phyloP scores from a whole-genome alignment of 139 green algal species.

The Astrephomene gubernaculifera region DNA sequence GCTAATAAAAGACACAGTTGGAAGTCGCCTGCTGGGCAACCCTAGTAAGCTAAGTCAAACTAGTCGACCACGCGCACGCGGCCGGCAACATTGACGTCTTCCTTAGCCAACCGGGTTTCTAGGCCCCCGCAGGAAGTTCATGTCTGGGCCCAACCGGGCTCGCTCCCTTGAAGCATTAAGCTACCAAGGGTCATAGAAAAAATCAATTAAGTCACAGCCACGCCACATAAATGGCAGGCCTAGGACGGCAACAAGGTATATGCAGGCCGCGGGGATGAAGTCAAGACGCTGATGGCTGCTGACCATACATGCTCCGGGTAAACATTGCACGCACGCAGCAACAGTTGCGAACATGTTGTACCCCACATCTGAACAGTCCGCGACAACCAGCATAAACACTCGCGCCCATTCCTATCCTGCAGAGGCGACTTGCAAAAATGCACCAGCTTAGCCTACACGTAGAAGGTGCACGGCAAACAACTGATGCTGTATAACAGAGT shows the following conservation, averaged over 20 bases:
- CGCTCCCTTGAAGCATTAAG: not conserved
- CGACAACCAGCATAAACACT: not conserved
- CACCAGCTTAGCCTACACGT: conserved; percentile 21
- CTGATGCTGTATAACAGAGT: conserved; percentile 26
- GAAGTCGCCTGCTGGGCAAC: conserved; percentile 17
- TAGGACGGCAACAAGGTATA: not conserved
- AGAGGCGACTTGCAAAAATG: conserved; percentile 25
- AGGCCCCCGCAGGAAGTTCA: not conserved
- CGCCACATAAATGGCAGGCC: conserved; percentile 22
- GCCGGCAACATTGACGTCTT: not conserved
- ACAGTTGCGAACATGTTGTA: not conserved
- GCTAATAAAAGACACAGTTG: too few relatives aligned
- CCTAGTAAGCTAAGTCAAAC: conserved; percentile 23
- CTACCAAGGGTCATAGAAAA: conserved; percentile 9
- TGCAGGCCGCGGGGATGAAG: not conserved
- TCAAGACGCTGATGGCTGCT: not conserved
- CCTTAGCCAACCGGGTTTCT: not conserved
- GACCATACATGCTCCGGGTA: not conserved
- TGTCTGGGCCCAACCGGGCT: not conserved
- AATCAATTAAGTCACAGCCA: conserved; percentile 23
- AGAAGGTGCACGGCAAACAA: conserved; percentile 7
- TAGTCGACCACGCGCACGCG: conserved; percentile 10
- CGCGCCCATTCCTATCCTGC: not conserved
- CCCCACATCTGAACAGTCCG: not conserved
- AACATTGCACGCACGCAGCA: not conserved